Evolutionary conservation across 345 rosid species (phyloP), one percentile per base, ranked within the genome.

Genomic region (Pistacia atlantica): DNA sequence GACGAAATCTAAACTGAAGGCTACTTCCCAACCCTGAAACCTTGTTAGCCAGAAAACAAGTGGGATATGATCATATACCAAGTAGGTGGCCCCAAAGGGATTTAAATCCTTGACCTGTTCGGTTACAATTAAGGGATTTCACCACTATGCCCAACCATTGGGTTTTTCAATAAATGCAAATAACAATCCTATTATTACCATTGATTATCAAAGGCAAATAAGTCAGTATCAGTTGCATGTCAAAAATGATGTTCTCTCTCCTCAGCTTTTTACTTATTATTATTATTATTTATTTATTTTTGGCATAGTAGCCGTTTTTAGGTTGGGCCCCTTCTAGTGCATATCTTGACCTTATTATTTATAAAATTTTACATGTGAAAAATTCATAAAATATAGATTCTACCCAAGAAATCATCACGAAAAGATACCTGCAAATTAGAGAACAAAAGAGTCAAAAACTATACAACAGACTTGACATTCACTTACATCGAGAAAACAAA

Each of bases 341-440:
- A 22, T 22, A 14, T 33, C 33, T 73, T 11, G 62, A 62, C 62
- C 20, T 33, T 62, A 3, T 62, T 20, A 61, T 28, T 73, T 55
- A 73, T 62, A 61, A 60, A 46, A n/a, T n/a, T n/a, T n/a, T n/a
- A n/a, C n/a, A n/a, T n/a, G n/a, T n/a, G n/a, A n/a, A n/a, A n/a
- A n/a, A 3, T 81, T 60, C 99, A 77, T 86, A 83, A 80, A 96
- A 96, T 65, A 89, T 89, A 65, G 97, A 88, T 76, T 93, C 98
- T 83, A 93, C 99, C 62, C 94, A 96, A 93, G 90, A 96, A 96
- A 77, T 92, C 97, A 84, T 91, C 97, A 78, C 94, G 85, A 96
- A 96, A 65, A 96, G 91, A 78, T 93, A 93, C 90, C 98, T 92
- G 88, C 78, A 85, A 58, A 82, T 65, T 70, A 57, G 56, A 52